A percentile compares a stretch with the other conserved stretches of the same genome.
Conservation (phyloP, 345 rosid species). For the Salix viminalis region DNA sequence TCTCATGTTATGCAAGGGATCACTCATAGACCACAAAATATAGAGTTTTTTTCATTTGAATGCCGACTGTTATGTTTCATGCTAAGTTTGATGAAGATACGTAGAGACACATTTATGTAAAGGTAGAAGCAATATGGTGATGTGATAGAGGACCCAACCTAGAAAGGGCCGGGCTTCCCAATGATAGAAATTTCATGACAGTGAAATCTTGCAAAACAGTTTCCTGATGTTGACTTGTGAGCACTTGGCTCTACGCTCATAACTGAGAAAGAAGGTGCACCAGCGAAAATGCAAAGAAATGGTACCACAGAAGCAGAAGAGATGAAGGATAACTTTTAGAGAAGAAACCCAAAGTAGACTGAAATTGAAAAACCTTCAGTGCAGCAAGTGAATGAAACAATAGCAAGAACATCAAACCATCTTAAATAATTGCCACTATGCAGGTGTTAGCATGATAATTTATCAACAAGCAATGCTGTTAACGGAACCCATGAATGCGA, state of each 20-base stretch:
- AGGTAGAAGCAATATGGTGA: too few relatives aligned
- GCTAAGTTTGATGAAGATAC: too few relatives aligned
- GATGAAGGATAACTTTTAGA: not conserved
- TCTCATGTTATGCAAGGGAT: not conserved
- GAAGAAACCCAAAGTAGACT: not conserved
- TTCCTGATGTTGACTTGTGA: not conserved
- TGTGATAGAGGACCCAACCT: not conserved
- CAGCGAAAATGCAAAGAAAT: not conserved
- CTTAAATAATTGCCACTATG: constrained; percentile 3
- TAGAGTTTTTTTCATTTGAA: too few relatives aligned
- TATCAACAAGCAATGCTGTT: not conserved
- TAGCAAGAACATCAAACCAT: not conserved
- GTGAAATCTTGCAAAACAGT: not conserved
- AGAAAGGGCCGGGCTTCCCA: not conserved
- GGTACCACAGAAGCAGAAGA: not conserved
- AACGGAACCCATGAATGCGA: constrained; percentile 4
- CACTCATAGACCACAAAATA: not conserved
- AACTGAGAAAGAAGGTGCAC: not conserved
- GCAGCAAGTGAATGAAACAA: not conserved
- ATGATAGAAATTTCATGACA: not conserved
- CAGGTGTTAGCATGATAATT: not conserved
- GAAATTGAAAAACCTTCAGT: not conserved
- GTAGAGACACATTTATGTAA: too few relatives aligned
- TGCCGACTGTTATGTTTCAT: too few relatives aligned
- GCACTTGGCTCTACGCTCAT: too few relatives aligned